phyloP scores from a whole-genome alignment of 805 yeast genomes.

The Metschnikowia drakensbergensis region DNA sequence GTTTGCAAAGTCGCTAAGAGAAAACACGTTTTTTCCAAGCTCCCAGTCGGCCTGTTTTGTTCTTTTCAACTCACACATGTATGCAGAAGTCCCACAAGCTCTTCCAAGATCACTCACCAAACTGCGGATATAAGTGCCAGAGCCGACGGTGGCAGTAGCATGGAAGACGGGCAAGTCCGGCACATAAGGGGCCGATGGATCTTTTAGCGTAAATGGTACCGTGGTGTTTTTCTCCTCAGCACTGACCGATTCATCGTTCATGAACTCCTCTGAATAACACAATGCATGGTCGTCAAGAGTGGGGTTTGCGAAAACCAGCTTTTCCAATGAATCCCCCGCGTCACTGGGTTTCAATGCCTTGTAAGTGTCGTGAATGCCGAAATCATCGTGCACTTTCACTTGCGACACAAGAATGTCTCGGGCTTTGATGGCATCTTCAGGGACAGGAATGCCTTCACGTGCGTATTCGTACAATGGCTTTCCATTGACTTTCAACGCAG shows the following conservation, averaged over 20 bases:
- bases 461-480: conserved; percentile 94
- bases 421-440: conserved; percentile 66
- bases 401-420: conserved; percentile 63
- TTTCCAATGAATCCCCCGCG: conserved; percentile 45
- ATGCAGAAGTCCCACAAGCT: conserved; percentile 74
- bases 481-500: conserved; percentile 93
- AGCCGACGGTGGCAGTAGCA: conserved; percentile 74
- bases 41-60: conserved; percentile 81
- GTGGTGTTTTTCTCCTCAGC: conserved; percentile 39
- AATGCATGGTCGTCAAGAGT: conserved; percentile 62
- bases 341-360: conserved; percentile 40
- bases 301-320: conserved; percentile 45
- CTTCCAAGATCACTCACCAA: conserved; percentile 85
- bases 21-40: conserved; percentile 64
- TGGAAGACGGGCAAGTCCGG: conserved; percentile 66
- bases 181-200: conserved; percentile 36
- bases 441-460: conserved; percentile 78
- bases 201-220: conserved; percentile 35
- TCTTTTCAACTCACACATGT: conserved; percentile 82
- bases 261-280: conserved; percentile 54
- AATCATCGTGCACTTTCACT: conserved; percentile 52
- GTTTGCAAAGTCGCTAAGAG: conserved; percentile 59
- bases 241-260: conserved; percentile 30
- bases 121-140: conserved; percentile 94
- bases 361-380: conserved; percentile 56